Evolutionary conservation across 2,329 filamentous ascomycete species (phyloP).

Genomic region (Fusarium tricinctum): DNA sequence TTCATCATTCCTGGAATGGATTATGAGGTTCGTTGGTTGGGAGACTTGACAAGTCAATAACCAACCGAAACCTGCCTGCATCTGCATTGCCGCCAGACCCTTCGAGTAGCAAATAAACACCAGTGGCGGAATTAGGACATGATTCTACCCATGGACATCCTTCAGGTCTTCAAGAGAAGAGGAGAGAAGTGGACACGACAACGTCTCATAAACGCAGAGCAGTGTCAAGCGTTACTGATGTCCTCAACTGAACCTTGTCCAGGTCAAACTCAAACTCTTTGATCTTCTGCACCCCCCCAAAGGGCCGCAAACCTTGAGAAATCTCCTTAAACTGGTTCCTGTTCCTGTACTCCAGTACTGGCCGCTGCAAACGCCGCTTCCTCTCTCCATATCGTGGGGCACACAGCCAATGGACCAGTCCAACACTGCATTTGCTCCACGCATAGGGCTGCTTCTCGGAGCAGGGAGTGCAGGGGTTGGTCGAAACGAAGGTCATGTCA

Average conservation of each 20-base stretch:
- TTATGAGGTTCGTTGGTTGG: background rate
- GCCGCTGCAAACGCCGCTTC: constrained; percentile 25
- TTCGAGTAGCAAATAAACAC: constrained; percentile 23
- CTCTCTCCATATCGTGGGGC: constrained; percentile 28
- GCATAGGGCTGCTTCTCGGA: constrained; percentile 48
- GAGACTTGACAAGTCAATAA: constrained; percentile 6
- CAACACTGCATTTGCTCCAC: constrained; percentile 43
- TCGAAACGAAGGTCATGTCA: constrained; percentile 34
- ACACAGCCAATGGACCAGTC: constrained; percentile 41
- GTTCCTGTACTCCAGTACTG: constrained; percentile 9
- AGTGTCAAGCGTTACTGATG: constrained; percentile 10
- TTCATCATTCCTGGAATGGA: constrained; percentile 7
- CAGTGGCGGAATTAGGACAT: constrained; percentile 7
- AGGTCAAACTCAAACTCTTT: constrained; percentile 18
- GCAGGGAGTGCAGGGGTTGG: constrained; percentile 40
- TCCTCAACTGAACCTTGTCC: constrained; percentile 5
- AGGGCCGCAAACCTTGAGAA: constrained; percentile 3
- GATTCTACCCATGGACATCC: constrained; percentile 10
- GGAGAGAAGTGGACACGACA: constrained; percentile 6
- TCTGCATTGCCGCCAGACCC: constrained; percentile 7
- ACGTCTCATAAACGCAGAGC: constrained; percentile 13
- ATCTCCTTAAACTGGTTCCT: constrained; percentile 28
- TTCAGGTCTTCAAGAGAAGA: background rate
- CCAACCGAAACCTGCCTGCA: background rate
- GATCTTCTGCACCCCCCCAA: background rate